A percentile compares a stretch with the other conserved stretches of the same genome.
Evolutionary conservation across 805 yeast species (phyloP).

Genomic region (Candida parachauliodes): DNA sequence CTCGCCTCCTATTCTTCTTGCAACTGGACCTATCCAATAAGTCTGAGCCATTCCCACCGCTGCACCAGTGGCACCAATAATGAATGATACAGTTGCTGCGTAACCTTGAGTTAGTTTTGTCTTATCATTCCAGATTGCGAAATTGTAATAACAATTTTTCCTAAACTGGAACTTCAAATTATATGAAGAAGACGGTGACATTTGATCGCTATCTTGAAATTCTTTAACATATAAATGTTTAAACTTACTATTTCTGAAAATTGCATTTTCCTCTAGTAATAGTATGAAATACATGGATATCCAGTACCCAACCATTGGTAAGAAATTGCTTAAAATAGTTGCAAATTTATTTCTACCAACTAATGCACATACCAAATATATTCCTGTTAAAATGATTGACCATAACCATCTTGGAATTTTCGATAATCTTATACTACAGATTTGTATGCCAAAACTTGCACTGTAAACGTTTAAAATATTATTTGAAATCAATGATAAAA

Average conservation of each 20-base stretch:
- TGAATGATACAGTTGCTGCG: constrained; percentile 66
- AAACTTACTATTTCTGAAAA: constrained; percentile 55
- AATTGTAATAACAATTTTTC: constrained; percentile 53
- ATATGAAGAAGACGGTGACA: too few relatives aligned
- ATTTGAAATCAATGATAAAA: constrained; percentile 75
- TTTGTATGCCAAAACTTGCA: constrained; percentile 74
- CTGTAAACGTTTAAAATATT: constrained; percentile 80
- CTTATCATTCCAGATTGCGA: constrained; percentile 69
- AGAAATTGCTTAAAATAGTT: constrained; percentile 69
- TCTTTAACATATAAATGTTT: constrained; percentile 30
- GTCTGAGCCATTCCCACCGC: constrained; percentile 86
- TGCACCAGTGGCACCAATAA: constrained; percentile 75
- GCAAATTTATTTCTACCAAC: constrained; percentile 74
- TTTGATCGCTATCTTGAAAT: constrained; percentile 12
- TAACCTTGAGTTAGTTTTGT: constrained; percentile 60
- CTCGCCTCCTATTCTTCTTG: constrained; percentile 55
- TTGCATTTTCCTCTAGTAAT: constrained; percentile 64
- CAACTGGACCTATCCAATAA: constrained; percentile 77
- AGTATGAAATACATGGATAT: constrained; percentile 74
- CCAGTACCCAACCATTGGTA: constrained; percentile 94
- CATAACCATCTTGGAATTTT: constrained; percentile 76
- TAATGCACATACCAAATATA: constrained; percentile 67
- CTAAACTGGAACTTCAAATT: constrained; percentile 33
- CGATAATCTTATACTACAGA: constrained; percentile 51
- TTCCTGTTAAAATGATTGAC: constrained; percentile 57